Base-by-base conservation (phyloP, 1,284 basidiomycete genomes). In the Austropuccinia psidii region DNA sequence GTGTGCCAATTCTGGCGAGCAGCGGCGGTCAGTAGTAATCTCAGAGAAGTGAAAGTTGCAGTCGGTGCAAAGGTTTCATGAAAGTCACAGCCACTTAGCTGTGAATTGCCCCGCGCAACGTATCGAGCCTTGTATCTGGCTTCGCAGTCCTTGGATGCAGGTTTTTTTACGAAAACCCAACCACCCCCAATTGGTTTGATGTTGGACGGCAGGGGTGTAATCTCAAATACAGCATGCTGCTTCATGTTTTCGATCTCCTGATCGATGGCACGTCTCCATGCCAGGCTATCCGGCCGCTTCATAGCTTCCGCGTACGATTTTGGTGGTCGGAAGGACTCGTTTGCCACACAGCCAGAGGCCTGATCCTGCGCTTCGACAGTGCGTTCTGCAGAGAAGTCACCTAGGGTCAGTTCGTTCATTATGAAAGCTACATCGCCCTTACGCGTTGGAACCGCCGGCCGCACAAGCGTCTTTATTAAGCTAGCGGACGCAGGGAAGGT, bases 31-130 rank as follows among this genome's bases (percentile, higher is more conserved):
- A 55, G 49, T 27, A 67, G 6, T 4, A 67, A n/a, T 4, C 65
- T 33, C 0, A 67, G 65, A 13, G 33, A 67, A 19, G 52, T 33
- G 27, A 67, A 67, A 1, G 50, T 67, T 24, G 50, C 65, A 4
- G 65, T 55, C n/a, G 65, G 65, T 13, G 65, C 49, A 50, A 66
- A 66, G 11, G 47, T 66, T 29, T 66, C 62, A 15, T 27, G 1
- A 21, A 66, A 66, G 9, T 52, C 62, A 4, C 47, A 27, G 5
- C 62, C 62, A 1, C 35, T 31, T 8, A 66, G n/a, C n/a, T 66
- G 62, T 0, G 62, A 19, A n/a, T 35, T 49, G 1, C 62, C 62
- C 50, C 50, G 47, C 13, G 62, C 62, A 33, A 66, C 45, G 21
- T 49, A 49, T 11, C n/a, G 45, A 2, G 62, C 62, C 37, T 66